These are phyloP conservation scores for Fibroporia radiculosa DNA, from an alignment of 768 basidiomycete genomes.

Conservation along the genomic window DNA sequence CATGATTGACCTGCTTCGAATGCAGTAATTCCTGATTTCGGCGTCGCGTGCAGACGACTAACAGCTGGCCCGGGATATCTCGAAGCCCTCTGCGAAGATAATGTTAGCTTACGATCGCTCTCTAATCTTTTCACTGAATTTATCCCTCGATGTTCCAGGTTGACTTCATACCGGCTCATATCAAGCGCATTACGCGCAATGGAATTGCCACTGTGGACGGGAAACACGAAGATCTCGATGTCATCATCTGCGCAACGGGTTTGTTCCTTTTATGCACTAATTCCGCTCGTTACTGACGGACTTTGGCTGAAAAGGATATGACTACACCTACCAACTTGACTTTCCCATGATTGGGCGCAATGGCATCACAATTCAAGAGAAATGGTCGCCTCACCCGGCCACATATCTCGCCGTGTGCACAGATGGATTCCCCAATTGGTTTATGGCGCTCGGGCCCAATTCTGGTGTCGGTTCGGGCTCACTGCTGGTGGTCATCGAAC, in stretches of 20 bases:
- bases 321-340: conserved; percentile 38
- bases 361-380: conserved; percentile 44
- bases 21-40: conserved; percentile 54
- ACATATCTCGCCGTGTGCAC: conserved; percentile 53
- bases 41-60: conserved; percentile 52
- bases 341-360: conserved; percentile 48
- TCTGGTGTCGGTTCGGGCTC: conserved; percentile 47
- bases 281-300: not conserved
- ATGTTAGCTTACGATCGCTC: conserved; percentile 32
- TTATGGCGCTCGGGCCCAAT: conserved; percentile 51
- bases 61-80: conserved; percentile 66
- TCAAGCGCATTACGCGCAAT: conserved; percentile 41
- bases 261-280: conserved; percentile 2
- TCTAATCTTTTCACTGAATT: no score
- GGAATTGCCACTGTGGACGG: conserved; percentile 56
- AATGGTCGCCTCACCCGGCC: conserved; percentile 45
- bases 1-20: not conserved
- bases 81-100: conserved; percentile 55
- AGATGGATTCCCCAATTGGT: conserved; percentile 67
- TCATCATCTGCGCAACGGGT: conserved; percentile 61
- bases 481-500: conserved; percentile 47
- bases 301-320: conserved; percentile 35
- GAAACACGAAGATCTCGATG: conserved; percentile 43
- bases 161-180: conserved; percentile 42
- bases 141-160: conserved; percentile 31